Base-by-base conservation (phyloP, 345 rosid species). In the Brassica incana region DNA sequence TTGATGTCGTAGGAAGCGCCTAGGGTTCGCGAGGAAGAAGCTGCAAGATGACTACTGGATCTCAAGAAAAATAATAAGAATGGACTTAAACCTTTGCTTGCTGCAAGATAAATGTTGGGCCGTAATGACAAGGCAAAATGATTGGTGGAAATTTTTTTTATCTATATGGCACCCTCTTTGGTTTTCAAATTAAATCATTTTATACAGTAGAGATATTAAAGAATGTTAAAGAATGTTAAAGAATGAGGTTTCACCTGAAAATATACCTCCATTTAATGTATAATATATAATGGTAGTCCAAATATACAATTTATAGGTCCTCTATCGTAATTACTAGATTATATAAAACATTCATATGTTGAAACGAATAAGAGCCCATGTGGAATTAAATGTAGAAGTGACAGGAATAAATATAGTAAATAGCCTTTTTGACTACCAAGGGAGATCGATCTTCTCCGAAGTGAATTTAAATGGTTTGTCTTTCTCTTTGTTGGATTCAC, bases 401-500 rank as follows among this genome's bases (percentile, higher is more conserved):
- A 33, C 25, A 33, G 10, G 70, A 18, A 66, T 66, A 9, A 36
- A 66, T 16, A 9, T 35, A 32, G 43, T 64, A 66, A 66, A 66
- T 38, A 65, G 48, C 48, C 27, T 65, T 64, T 64, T 64, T 64
- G 67, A 64, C 43, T 40, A 65, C 69, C 48, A 35, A 65, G 45
- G 6, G 70, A 2, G 52, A 66, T 36, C 16, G 30, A 14, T 66
- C 25, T 74, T 20, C 71, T 50, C 36, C 14, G 15, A 33, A 75
- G 8, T 75, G 58, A 66, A 54, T 66, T 75, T 66, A 75, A 14
- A 66, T 20, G 10, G 27, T 65, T 75, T 65, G 72, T 54, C 72
- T 23, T 54, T 66, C 52, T 65, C 65, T 75, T 54, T 66, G 11
- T 66, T 75, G 78, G 72, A 75, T 15, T 66, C 54, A 65, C 72